Evolutionary conservation across 2,329 filamentous ascomycete species (phyloP).

Genomic region (Penicillium janthinellum): DNA sequence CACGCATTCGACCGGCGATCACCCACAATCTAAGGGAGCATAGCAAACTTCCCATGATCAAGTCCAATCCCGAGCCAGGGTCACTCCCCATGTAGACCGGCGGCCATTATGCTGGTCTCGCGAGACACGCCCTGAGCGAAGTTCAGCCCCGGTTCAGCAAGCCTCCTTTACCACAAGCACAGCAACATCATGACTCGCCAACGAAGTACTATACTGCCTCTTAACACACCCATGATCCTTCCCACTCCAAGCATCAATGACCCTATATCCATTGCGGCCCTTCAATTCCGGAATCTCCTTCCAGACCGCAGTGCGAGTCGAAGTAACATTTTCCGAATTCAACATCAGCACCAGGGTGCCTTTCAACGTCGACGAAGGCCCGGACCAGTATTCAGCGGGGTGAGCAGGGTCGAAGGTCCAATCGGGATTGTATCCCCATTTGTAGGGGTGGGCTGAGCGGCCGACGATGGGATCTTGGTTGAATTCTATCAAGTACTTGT

Average conservation of each 20-base stretch:
- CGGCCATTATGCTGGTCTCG: too few relatives aligned
- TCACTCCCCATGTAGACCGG: too few relatives aligned
- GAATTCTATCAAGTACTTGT: constrained; percentile 44
- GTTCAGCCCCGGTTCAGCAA: constrained; percentile 5
- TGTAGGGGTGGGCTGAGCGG: constrained; percentile 46
- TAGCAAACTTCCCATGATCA: too few relatives aligned
- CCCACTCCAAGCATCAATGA: constrained; percentile 35
- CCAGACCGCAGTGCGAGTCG: constrained; percentile 32
- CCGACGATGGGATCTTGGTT: constrained; percentile 52
- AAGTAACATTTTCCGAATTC: constrained; percentile 29
- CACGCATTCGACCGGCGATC: too few relatives aligned
- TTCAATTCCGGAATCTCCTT: constrained; percentile 34
- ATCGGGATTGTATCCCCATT: constrained; percentile 40
- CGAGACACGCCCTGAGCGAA: too few relatives aligned
- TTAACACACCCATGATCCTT: constrained; percentile 35
- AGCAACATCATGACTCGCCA: constrained; percentile 35
- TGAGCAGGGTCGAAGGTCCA: constrained; percentile 37
- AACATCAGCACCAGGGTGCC: constrained; percentile 38
- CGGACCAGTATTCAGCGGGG: constrained; percentile 42
- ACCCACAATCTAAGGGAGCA: too few relatives aligned
- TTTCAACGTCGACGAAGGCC: constrained; percentile 29
- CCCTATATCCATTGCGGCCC: constrained; percentile 20
- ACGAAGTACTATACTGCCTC: constrained; percentile 23
- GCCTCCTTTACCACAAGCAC: constrained; percentile 31
- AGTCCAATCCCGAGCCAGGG: too few relatives aligned